Evolutionary conservation across 345 rosid species (phyloP), one percentile per base, ranked within the genome.

Genomic region (Salix koriyanagi): DNA sequence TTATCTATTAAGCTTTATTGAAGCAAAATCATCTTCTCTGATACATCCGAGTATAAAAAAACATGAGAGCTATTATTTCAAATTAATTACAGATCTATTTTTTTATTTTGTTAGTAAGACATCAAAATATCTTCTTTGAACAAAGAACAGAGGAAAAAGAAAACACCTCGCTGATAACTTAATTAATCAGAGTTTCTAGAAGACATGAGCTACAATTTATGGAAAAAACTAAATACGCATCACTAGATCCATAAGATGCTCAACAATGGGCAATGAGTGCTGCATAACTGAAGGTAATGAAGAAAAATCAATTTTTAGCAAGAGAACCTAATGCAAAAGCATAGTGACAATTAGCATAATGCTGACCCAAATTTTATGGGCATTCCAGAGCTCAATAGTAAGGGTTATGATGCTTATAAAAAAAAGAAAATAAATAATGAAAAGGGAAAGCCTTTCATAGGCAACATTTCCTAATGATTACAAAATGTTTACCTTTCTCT

Each of bases 401-500:
- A 23, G 69, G 44, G 58, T 28, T 73, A 26, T 21, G 28, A 14
- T 9, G 37, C 58, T 50, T 32, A 48, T 32, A 8, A 48, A 70
- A 70, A 5, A 16, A 71, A 71, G 18, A 15, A 41, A 41, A 41
- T 10, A 41, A 41, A 41, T 9, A 41, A 41, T 10, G 44, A 41
- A 70, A 46, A 13, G 6, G 2, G 0, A 46, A 15, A 14, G 11
- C 1, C 11, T 73, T 44, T 21, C 62, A 6, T 14, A 1, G n/a
- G 26, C 67, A n/a, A 42, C 36, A 78, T 34, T 50, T 69, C 32
- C 60, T 42, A 23, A 6, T 7, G 58, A 66, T 44, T 42, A 76
- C 54, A 75, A 1, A 5, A 58, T 65, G 65, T 70, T 83, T 81
- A 92, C 98, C 86, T 88, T 82, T 87, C 91, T 71, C 71, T 75